phyloP scores from a whole-genome alignment of 192 early-diverging fungal genomes.

The Rhizophagus sp. region DNA sequence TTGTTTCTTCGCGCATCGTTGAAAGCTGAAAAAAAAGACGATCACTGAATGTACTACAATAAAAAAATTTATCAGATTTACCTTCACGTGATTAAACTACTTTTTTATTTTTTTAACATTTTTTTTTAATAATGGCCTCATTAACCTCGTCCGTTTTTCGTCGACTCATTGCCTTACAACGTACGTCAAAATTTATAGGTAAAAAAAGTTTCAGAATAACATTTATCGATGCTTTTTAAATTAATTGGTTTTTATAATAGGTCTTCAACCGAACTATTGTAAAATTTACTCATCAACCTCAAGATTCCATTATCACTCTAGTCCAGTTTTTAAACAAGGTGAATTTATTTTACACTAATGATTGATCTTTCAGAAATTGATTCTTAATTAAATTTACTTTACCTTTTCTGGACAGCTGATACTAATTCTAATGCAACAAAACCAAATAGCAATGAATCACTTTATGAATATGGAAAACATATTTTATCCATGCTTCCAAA shows the following conservation, averaged over 20 bases:
- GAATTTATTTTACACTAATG: neutral
- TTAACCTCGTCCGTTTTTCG: neutral
- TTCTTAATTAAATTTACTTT: neutral
- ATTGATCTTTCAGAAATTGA: too few species aligned
- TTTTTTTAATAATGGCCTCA: neutral
- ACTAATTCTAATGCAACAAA: neutral
- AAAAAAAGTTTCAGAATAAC: neutral
- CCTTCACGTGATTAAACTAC: neutral
- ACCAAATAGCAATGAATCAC: constrained; percentile 31
- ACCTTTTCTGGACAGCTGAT: neutral
- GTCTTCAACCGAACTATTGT: neutral
- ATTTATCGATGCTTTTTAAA: neutral
- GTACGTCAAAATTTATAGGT: neutral
- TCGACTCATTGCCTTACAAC: neutral
- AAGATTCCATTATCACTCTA: neutral
- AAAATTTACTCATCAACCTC: neutral
- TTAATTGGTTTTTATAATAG: neutral
- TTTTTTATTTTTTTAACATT: neutral
- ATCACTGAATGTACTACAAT: neutral
- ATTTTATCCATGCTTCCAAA: constrained; percentile 85
- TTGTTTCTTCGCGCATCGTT: constrained; percentile 28
- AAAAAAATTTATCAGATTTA: too few species aligned
- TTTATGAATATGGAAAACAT: constrained; percentile 91
- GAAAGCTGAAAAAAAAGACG: neutral
- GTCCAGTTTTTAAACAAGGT: neutral